Evolutionary conservation across 2,329 filamentous ascomycete species (phyloP), one percentile per base, ranked within the genome.

Genomic region (Colletotrichum sp.): DNA sequence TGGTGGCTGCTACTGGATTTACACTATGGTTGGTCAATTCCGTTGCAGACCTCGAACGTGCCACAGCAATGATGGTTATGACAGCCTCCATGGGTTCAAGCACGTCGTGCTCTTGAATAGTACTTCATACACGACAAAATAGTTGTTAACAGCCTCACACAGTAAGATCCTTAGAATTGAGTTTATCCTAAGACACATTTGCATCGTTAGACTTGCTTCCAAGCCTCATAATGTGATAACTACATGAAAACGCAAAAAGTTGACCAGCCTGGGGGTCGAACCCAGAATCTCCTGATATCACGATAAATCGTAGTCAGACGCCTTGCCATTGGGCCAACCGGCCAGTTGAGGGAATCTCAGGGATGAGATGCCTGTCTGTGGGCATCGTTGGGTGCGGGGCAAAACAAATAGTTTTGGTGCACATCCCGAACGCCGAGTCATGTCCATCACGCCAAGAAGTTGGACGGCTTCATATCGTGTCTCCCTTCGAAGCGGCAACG

Each of bases 321-420:
- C 82, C 82, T 83, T 85, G 82, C 79, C 83, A 84, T 83, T 83
- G 80, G 81, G 80, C 81, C 81, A 84, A 73, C 71, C 71, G 71
- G 71, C 71, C 71, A 13, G 6, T 47, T 55, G 3, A 6, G 5
- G 21, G 0, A 36, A 8, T n/a, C 5, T 2, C 2, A 0, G 6
- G 13, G 7, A 33, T 1, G 9, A 27, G 2, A 33, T 57, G n/a
- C 9, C 4, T 16, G 13, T 5, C 0, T 34, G 31, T 27, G 13
- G 11, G 3, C n/a, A 3, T 51, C 0, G n/a, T 4, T 1, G 3
- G 1, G n/a, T 9, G 31, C 18, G 61, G 13, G n/a, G 31, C 27
- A 18, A 13, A 2, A 18, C 1, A 47, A 47, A 8, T 18, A 12
- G 54, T 11, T 1, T 18, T 21, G 18, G 16, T 31, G 1, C 54